A percentile compares a stretch with the other conserved stretches of the same genome.
phyloP scores from a whole-genome alignment of 371 early-diverging fungal genomes.

The Rhizomucor miehei region DNA sequence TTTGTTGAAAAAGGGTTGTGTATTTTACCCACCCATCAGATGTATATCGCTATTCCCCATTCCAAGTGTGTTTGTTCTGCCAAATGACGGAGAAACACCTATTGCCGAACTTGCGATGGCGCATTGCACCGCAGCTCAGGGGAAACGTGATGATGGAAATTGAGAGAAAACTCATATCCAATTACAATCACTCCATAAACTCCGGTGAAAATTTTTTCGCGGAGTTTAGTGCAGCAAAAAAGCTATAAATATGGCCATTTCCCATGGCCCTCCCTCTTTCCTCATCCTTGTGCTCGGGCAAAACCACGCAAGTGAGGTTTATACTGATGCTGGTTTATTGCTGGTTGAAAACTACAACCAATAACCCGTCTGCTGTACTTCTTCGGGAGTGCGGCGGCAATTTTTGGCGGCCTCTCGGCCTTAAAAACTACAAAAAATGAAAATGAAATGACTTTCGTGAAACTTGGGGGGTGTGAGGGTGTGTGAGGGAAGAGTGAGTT shows the following conservation, averaged over 20 bases:
- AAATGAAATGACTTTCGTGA: constrained; percentile 18
- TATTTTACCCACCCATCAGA: no score
- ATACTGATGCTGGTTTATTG: constrained; percentile 58
- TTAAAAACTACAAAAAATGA: constrained; percentile 19
- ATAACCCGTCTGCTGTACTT: constrained; percentile 51
- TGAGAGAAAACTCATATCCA: no score
- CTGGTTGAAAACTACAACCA: constrained; percentile 63
- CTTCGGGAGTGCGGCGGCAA: constrained; percentile 43
- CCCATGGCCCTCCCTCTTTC: constrained; percentile 27
- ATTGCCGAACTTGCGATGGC: no score
- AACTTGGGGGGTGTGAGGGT: neutral
- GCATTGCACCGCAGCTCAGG: no score
- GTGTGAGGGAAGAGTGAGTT: no score
- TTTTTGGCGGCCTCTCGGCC: constrained; percentile 47
- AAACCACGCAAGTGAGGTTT: constrained; percentile 56
- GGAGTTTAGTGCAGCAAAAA: constrained; percentile 7
- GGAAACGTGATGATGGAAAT: no score
- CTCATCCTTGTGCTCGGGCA: constrained; percentile 57
- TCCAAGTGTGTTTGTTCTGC: no score
- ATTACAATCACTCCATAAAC: neutral
- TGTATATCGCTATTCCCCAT: no score
- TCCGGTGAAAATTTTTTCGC: neutral
- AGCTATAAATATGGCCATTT: constrained; percentile 27
- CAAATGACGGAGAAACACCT: no score
- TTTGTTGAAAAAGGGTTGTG: no score